A percentile compares a stretch with the other conserved stretches of the same genome.
Conservation (phyloP, 2,329 filamentous ascomycete species). For the Monosporascus sp. region DNA sequence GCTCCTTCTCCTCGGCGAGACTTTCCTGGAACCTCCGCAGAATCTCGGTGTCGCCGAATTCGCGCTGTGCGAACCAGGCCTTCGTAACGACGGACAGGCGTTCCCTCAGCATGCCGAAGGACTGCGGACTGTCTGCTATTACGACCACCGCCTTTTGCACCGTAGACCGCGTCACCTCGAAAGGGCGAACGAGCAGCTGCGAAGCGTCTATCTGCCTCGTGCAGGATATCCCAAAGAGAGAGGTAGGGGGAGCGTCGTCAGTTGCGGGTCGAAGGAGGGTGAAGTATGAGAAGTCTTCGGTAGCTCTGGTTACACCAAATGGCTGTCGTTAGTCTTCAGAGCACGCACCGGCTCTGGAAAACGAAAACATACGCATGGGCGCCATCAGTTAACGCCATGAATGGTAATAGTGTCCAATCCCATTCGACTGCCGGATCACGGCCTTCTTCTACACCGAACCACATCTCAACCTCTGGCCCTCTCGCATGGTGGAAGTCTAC, state of each 20-base stretch:
- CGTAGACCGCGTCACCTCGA: constrained; percentile 92
- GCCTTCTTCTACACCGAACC: constrained; percentile 74
- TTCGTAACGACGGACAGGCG: constrained; percentile 85
- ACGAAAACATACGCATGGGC: constrained; percentile 73
- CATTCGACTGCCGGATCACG: constrained; percentile 75
- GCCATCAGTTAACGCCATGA: constrained; percentile 95
- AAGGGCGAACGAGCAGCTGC: constrained; percentile 68
- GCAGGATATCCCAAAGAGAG: constrained; percentile 93
- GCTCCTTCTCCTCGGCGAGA: constrained; percentile 60
- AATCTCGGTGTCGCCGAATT: constrained; percentile 90
- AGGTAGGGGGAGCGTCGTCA: constrained; percentile 57
- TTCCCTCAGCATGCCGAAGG: constrained; percentile 86
- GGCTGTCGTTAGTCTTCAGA: constrained; percentile 6
- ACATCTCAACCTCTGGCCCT: constrained; percentile 89
- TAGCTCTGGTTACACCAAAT: constrained; percentile 49
- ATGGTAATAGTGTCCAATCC: constrained; percentile 87
- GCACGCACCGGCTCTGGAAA: not conserved
- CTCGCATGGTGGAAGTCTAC: constrained; percentile 81
- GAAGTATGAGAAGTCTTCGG: constrained; percentile 98
- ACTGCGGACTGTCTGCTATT: constrained; percentile 83
- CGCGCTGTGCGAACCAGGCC: constrained; percentile 92
- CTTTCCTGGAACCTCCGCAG: constrained; percentile 87
- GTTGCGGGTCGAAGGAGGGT: constrained; percentile 68
- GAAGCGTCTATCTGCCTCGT: constrained; percentile 84
- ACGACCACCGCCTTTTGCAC: constrained; percentile 98